Evolutionary conservation across 208 protist genomes (phyloP).

Genomic region (Endotrypanum monterogeii): DNA sequence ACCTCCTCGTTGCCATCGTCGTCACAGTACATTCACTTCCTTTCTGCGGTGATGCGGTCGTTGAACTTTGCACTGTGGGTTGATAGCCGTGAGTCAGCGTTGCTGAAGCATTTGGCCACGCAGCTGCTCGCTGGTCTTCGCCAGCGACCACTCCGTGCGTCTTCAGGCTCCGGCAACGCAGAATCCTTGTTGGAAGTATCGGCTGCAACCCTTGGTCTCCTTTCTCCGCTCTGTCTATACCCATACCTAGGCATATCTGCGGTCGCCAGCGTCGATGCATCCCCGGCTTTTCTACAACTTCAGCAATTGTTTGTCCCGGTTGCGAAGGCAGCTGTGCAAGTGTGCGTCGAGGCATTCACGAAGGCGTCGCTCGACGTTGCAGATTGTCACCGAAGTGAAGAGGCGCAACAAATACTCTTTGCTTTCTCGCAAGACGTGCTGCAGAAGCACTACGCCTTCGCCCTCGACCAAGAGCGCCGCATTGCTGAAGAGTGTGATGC

Average conservation of each 20-base stretch:
- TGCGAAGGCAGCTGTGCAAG: constrained; percentile 33
- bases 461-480: constrained; percentile 64
- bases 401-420: constrained; percentile 46
- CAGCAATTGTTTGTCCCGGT: constrained; percentile 49
- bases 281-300: constrained; percentile 23
- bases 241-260: constrained; percentile 30
- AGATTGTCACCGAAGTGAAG: constrained; percentile 7
- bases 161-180: background rate
- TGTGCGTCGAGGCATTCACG: constrained; percentile 14
- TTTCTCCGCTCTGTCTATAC: constrained; percentile 64
- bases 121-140: constrained; percentile 25
- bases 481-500: constrained; percentile 31
- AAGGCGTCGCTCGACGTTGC: background rate
- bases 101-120: constrained; percentile 30
- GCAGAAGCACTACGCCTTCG: constrained; percentile 83
- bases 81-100: constrained; percentile 35
- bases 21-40: constrained; percentile 51
- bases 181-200: constrained; percentile 18
- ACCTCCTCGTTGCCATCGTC: constrained; percentile 6
- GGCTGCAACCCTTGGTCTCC: constrained; percentile 55
- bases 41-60: constrained; percentile 40
- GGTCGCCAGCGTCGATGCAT: background rate
- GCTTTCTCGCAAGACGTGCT: constrained; percentile 85
- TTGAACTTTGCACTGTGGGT: constrained; percentile 53
- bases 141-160: constrained; percentile 1